These are phyloP conservation scores for Ogataea henricii DNA, from an alignment of 805 yeast genomes.

Conservation along the genomic window DNA sequence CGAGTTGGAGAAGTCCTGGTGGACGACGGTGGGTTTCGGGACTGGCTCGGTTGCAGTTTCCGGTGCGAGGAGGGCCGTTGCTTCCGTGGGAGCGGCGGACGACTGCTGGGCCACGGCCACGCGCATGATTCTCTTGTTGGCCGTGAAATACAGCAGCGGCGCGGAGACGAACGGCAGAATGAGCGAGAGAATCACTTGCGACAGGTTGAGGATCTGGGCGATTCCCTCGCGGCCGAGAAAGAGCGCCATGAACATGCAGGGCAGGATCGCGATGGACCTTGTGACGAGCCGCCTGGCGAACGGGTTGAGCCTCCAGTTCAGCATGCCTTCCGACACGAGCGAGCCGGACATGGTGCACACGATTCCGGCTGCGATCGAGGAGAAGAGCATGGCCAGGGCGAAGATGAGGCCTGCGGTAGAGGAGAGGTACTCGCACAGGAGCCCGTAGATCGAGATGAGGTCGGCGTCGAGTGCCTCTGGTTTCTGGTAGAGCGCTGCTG, in stretches of 20 bases:
- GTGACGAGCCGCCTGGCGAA: constrained; percentile 80
- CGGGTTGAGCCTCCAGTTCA: constrained; percentile 78
- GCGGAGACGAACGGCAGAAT: constrained; percentile 83
- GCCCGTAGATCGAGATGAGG: constrained; percentile 70
- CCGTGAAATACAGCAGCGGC: constrained; percentile 82
- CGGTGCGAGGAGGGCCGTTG: too few relatives aligned
- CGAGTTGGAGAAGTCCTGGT: constrained; percentile 61
- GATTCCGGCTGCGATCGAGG: constrained; percentile 90
- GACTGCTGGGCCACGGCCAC: constrained; percentile 38
- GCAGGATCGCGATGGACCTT: constrained; percentile 75
- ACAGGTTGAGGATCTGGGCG: constrained; percentile 71
- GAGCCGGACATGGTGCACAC: constrained; percentile 94
- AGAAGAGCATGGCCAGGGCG: constrained; percentile 78
- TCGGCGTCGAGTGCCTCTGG: constrained; percentile 80
- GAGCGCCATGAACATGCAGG: constrained; percentile 73
- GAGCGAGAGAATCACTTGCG: constrained; percentile 82
- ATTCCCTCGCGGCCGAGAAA: constrained; percentile 75
- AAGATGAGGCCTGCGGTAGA: constrained; percentile 81
- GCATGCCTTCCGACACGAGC: constrained; percentile 87
- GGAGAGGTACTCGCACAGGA: constrained; percentile 62
- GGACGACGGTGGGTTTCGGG: not conserved
- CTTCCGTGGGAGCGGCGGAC: not conserved
- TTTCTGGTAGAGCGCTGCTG: constrained; percentile 70
- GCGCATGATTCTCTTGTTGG: constrained; percentile 67
- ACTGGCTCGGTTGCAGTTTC: too few relatives aligned